A percentile compares a stretch with the other conserved stretches of the same genome.
Evolutionary conservation across 2,329 filamentous ascomycete species (phyloP).

Genomic region (Sporothrix brunneoviolacea): DNA sequence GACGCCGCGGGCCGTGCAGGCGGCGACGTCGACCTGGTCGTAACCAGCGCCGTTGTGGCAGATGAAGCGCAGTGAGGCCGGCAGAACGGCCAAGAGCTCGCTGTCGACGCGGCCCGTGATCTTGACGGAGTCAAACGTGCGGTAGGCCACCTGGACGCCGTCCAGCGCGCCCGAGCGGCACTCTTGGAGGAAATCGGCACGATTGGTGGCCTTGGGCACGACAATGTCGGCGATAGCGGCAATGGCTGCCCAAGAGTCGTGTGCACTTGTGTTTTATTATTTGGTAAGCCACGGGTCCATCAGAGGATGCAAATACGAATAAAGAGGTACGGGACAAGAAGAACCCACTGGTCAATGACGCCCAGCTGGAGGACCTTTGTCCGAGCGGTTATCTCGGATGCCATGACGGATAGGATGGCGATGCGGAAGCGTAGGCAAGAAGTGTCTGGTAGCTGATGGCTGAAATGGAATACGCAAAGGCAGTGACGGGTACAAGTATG

Average conservation of each 20-base stretch:
- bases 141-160: constrained; percentile 28
- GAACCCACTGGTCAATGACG: constrained; percentile 54
- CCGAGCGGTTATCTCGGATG: constrained; percentile 18
- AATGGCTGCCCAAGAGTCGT: constrained; percentile 57
- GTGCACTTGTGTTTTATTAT: too few species aligned
- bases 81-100: constrained; percentile 57
- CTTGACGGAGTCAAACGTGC: constrained; percentile 59
- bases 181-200: constrained; percentile 16
- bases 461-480: too few species aligned
- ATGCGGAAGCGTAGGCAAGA: too few species aligned
- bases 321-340: neutral
- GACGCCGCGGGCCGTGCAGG: constrained; percentile 61
- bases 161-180: constrained; percentile 16
- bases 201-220: constrained; percentile 20
- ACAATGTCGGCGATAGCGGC: constrained; percentile 58
- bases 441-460: too few species aligned
- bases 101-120: constrained; percentile 65
- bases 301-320: too few species aligned
- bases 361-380: constrained; percentile 56
- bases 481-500: too few species aligned
- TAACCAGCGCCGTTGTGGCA: constrained; percentile 72
- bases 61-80: constrained; percentile 48
- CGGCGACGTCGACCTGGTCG: constrained; percentile 69
- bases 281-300: too few species aligned
- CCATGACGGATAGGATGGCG: neutral